Evolutionary conservation across 2,329 filamentous ascomycete species (phyloP).

Genomic region (Daldinia sp.): DNA sequence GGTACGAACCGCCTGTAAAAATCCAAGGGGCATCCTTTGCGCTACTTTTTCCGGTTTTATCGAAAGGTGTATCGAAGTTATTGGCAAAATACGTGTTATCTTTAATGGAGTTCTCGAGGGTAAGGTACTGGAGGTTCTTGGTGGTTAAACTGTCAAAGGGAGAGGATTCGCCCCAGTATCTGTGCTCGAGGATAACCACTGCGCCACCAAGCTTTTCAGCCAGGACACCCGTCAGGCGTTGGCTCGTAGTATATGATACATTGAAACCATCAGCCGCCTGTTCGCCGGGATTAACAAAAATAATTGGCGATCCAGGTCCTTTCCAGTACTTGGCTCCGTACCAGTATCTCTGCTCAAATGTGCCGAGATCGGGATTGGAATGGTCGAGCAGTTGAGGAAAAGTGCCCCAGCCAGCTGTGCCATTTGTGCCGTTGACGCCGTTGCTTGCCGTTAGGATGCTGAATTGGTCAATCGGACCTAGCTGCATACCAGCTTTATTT

Average conservation of each 20-base stretch:
- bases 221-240: slow-evolving; percentile 50
- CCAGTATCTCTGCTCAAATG: slow-evolving; percentile 54
- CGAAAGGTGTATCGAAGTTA: slow-evolving; percentile 60
- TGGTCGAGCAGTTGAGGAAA: slow-evolving; percentile 56
- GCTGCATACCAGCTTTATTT: slow-evolving; percentile 40
- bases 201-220: slow-evolving; percentile 52
- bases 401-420: slow-evolving; percentile 42
- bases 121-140: slow-evolving; percentile 51
- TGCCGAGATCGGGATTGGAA: slow-evolving; percentile 50
- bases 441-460: slow-evolving; percentile 27
- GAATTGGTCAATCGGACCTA: slow-evolving; percentile 43
- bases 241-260: slow-evolving; percentile 53
- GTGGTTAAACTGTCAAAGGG: slow-evolving; percentile 49
- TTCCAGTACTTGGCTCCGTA: slow-evolving; percentile 52
- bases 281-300: slow-evolving; percentile 54
- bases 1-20: slow-evolving; percentile 63
- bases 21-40: slow-evolving; percentile 63
- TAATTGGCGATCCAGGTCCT: slow-evolving; percentile 52
- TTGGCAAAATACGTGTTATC: slow-evolving; percentile 53
- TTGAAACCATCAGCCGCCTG: slow-evolving; percentile 48
- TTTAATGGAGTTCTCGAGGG: slow-evolving; percentile 52
- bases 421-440: too few species aligned
- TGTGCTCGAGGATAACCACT: slow-evolving; percentile 53
- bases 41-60: slow-evolving; percentile 53
- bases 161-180: slow-evolving; percentile 54